Base-by-base conservation (phyloP, 345 rosid species). In the Durio zibethinus region DNA sequence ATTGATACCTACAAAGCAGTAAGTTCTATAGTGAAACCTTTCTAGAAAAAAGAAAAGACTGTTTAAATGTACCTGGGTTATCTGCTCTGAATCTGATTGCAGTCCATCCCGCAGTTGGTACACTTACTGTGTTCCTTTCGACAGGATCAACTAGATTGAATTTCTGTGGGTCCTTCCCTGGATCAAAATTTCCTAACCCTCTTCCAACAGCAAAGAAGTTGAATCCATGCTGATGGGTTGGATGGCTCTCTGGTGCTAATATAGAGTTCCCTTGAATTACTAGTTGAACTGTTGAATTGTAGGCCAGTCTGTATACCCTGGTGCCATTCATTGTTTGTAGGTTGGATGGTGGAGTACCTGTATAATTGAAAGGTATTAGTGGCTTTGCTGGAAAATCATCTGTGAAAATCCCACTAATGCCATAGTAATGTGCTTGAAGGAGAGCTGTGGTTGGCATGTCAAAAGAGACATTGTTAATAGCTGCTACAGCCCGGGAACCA, bases 131-230 rank as follows among this genome's bases (percentile, higher is more conserved):
- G 84, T 90, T 93, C 85, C 98, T 89, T 82, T 93, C 93, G 0
- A 91, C 88, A 1, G 93, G 97, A 82, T 93, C 98, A n/a, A 88
- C 83, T 14, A 93, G 90, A 77, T 91, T 90, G 79, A 90, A 91
- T 29, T 82, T 89, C 60, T 73, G 61, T 2, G 97, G 91, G 79
- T 93, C 97, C 20, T 80, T 77, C 1, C 42, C 63, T 0, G 89
- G 87, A 77, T 91, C 88, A 45, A 87, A 93, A 50, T 93, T 93
- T 61, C 98, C 98, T 0, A 78, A 27, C 27, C 97, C 97, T 35
- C 84, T 89, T 35, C 92, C 97, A 16, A 93, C 78, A n/a, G 57
- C 87, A 15, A 77, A 90, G 83, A 93, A 90, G 65, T 93, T 90
- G 69, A 45, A 88, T 25, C 98, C 97, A 65, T 91, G 97, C 48